Base-by-base conservation (phyloP, 805 yeast species). In the Starmerella riodocensis region DNA sequence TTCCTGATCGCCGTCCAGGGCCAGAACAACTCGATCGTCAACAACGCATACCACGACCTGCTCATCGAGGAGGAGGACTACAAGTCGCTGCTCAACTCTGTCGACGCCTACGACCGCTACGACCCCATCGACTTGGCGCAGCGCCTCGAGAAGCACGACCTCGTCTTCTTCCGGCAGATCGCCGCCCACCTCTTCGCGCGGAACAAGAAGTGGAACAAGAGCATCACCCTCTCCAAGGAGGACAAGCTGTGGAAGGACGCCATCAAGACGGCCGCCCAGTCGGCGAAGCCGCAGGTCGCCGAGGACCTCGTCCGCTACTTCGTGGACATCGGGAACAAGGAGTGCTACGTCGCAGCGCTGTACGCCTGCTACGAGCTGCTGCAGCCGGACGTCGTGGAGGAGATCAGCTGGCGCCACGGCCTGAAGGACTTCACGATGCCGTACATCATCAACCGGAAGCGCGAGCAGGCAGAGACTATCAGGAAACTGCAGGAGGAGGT, bases 211-310 rank as follows among this genome's bases (percentile, higher is more conserved):
- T 91, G 84, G 79, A 70, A 65, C 58, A 88, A 86, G 70, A 78
- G 94, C 36, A 77, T 91, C 56, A 71, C 86, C 2, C 75, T 91
- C 46, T 72, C 85, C 55, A 91, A 91, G 68, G 72, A 78, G 45
- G 97, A 91, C 66, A 84, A 82, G 63, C 69, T 91, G 53, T 91
- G 96, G 97, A 69, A 78, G 42, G 96, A 86, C 60, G 86, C 94
- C 46, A 80, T 91, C 57, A 82, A 75, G 56, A 86, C 97, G 8
- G 95, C 94, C 19, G 75, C 94, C 14, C 64, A 76, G 42, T 85
- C 96, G 16, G 73, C 73, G 46, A 77, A 78, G 49, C 55, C 73
- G 9, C 85, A 81, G 58, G 78, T 88, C 55, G 86, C 93, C 26
- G 88, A 83, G 59, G 97, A 91, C 44, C 66, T 83, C 48, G 66